Base-by-base conservation (phyloP, 495 filamentous ascomycete species). In the Aspergillus sparsus region DNA sequence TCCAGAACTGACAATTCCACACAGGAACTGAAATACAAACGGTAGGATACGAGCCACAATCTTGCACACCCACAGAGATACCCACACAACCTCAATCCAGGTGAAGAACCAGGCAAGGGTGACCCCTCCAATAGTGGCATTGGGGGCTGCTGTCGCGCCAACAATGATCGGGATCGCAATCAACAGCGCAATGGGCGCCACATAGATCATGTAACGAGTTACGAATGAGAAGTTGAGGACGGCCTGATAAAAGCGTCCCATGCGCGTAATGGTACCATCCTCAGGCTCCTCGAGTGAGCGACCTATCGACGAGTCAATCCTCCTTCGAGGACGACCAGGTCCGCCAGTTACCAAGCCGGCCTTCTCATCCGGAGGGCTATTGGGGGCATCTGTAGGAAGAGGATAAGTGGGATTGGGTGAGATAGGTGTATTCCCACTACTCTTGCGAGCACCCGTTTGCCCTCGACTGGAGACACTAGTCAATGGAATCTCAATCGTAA, bases 81-180 rank as follows among this genome's bases (percentile, higher is more conserved):
- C 76, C 93, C 93, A 97, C 32, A 95, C 84, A 56, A 96, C 82
- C 71, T 96, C 91, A 63, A 98, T 82, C 94, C 94, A 98, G 32
- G 87, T 77, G 67, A 93, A 98, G 64, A 98, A 87, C 80, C 85
- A 84, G 55, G 89, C 83, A 33, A 94, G 79, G 32, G 84, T 78
- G 0, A 93, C 88, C 8, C 83, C 83, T 1, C 81, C 86, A 63
- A 90, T 85, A 6, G 72, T 73, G 11, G 84, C 80, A 45, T 83
- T 63, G 34, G 68, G 76, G 69, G 53, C 75, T n/a, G 62, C 72
- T 0, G 78, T 85, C 37, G 86, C 82, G n/a, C 88, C 84, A 36
- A 94, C 76, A 59, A 97, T 82, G 56, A 97, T 90, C 11, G 92
- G 93, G 18, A 91, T 74, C 3, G 92, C 89, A 59, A 98, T 84